A percentile compares a stretch with the other conserved stretches of the same genome.
These are phyloP conservation scores for Triangularia verruculosa DNA, from an alignment of 2,329 filamentous ascomycete species.

Conservation along the genomic window DNA sequence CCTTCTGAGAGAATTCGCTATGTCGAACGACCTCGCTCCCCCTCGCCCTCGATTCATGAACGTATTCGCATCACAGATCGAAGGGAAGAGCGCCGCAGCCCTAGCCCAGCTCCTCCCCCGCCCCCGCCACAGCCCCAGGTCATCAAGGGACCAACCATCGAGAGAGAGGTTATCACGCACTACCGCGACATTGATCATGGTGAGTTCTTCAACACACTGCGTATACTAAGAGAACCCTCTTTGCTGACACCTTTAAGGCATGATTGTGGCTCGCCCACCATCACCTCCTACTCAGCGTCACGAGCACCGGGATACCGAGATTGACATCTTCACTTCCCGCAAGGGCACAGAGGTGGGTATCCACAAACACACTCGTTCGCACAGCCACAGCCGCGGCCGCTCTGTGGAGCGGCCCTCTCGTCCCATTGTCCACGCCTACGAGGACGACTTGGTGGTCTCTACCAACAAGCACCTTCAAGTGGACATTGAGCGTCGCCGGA, in stretches of 20 bases:
- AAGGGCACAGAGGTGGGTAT: constrained; percentile 59
- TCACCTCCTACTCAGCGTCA: constrained; percentile 46
- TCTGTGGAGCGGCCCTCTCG: constrained; percentile 39
- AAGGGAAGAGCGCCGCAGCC: constrained; percentile 42
- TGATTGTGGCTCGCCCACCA: constrained; percentile 47
- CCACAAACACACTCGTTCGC: constrained; percentile 38
- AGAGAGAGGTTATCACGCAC: constrained; percentile 85
- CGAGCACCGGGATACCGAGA: constrained; percentile 55
- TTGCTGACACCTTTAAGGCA: constrained; percentile 37
- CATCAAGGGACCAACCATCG: constrained; percentile 74
- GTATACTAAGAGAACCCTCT: background rate
- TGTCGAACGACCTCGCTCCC: constrained; percentile 39
- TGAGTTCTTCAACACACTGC: constrained; percentile 39
- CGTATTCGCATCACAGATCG: constrained; percentile 51
- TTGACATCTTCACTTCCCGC: constrained; percentile 57
- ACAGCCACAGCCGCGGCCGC: constrained; percentile 41
- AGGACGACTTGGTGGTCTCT: constrained; percentile 67
- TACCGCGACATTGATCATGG: constrained; percentile 86
- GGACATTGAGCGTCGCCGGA: constrained; percentile 39
- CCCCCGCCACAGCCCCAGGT: constrained; percentile 61
- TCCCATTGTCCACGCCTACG: constrained; percentile 36
- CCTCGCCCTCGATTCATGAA: constrained; percentile 41
- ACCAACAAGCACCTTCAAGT: constrained; percentile 50
- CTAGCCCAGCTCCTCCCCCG: constrained; percentile 48
- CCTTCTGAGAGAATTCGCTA: constrained; percentile 34